Conservation (phyloP, 2,329 filamentous ascomycete species). For the Aphanocladium album region DNA sequence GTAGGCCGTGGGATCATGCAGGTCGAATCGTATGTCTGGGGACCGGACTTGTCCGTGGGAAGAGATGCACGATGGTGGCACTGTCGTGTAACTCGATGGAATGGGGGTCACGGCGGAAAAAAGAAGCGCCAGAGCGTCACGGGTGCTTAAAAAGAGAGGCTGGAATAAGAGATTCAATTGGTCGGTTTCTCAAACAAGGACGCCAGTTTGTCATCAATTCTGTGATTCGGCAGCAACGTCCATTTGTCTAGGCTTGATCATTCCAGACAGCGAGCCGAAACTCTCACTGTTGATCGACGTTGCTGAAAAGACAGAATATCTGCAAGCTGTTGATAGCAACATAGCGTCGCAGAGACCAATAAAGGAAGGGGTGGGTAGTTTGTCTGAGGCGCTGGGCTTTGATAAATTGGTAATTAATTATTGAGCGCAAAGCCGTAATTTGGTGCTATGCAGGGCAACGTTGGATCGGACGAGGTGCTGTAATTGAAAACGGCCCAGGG, state of each 20-base stretch:
- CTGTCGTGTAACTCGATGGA: background rate
- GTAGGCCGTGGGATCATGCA: conserved; percentile 1
- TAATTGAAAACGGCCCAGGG: background rate
- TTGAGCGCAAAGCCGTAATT: background rate
- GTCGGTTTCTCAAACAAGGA: background rate
- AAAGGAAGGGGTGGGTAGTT: too few species aligned
- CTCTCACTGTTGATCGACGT: too few species aligned
- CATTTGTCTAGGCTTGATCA: background rate
- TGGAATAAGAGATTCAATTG: background rate
- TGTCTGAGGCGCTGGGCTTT: background rate
- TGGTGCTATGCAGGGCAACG: background rate
- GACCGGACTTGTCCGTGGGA: background rate
- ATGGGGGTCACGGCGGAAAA: background rate
- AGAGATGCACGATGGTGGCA: background rate
- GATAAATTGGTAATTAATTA: background rate
- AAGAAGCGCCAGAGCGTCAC: background rate
- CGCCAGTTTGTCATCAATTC: background rate
- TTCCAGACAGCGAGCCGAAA: background rate
- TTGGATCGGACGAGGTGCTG: background rate
- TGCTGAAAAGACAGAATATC: too few species aligned
- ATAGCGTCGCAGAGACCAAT: too few species aligned
- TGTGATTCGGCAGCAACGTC: background rate
- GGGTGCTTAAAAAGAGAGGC: background rate
- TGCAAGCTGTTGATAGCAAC: too few species aligned
- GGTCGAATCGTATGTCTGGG: background rate